Conservation (phyloP, 2,329 filamentous ascomycete genomes). For the Paraphoma chrysanthemicola region DNA sequence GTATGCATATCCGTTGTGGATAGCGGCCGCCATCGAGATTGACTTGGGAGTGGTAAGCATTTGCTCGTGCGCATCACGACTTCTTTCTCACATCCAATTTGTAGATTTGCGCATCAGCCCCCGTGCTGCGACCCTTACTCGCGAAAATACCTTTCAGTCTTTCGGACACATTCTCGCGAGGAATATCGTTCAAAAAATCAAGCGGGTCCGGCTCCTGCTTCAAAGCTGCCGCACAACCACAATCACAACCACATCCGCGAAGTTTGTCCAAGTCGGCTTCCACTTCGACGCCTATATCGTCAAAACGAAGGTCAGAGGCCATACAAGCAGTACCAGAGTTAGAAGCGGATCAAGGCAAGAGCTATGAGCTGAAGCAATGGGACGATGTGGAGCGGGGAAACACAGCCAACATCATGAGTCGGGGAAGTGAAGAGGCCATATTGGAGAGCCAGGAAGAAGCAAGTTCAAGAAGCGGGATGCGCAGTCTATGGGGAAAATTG, state of each 20-base stretch:
- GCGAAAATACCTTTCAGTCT: slow-evolving; percentile 33
- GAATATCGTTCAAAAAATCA: slow-evolving; percentile 17
- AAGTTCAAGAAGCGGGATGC: not conserved
- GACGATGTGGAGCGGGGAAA: slow-evolving; percentile 12
- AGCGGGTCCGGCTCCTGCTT: slow-evolving; percentile 4
- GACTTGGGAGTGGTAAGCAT: slow-evolving; percentile 53
- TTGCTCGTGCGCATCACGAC: not conserved
- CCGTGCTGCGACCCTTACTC: slow-evolving; percentile 39
- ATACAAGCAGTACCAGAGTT: slow-evolving; percentile 19
- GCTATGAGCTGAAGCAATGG: slow-evolving; percentile 33
- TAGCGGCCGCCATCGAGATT: slow-evolving; percentile 55
- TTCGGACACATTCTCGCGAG: slow-evolving; percentile 20
- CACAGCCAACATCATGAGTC: slow-evolving; percentile 1
- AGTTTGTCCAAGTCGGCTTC: not conserved
- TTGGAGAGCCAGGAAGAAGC: slow-evolving; percentile 3
- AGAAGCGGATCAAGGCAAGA: slow-evolving; percentile 17
- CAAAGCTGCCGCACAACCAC: slow-evolving; percentile 4
- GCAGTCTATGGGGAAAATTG: slow-evolving; percentile 22
- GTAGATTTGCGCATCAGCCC: slow-evolving; percentile 40
- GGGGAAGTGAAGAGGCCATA: slow-evolving; percentile 10
- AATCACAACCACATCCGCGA: slow-evolving; percentile 4
- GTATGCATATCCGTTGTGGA: slow-evolving; percentile 56
- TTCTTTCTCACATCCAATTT: not conserved
- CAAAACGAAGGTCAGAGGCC: slow-evolving; percentile 20
- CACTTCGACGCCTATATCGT: slow-evolving; percentile 11